Base-by-base conservation (phyloP, 2,329 filamentous ascomycete species). In the Clonostachys solani region DNA sequence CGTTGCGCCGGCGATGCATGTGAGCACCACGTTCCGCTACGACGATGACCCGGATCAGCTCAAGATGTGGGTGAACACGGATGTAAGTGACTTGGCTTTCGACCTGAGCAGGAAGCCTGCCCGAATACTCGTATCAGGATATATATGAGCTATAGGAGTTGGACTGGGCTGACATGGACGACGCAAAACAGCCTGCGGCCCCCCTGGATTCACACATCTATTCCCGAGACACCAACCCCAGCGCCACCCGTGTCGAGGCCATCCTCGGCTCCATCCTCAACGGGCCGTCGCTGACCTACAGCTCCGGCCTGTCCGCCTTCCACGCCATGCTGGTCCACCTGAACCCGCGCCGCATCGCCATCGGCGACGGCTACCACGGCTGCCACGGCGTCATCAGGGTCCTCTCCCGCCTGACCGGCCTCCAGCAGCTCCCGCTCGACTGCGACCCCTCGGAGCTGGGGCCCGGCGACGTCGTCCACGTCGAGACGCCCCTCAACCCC, bases 401-500 rank as follows among this genome's bases (percentile, higher is more conserved):
- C 47, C 76, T 95, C 54, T 68, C 78, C 49, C 88, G 89, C 52
- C 80, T 96, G 44, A 89, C 85, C 23, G 86, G 87, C 1, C 79
- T 95, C 23, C 68, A 85, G 61, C 78, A 86, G 54, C 74, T 96
- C 3, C 77, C 84, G 18, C 77, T 97, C 13, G 80, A 86, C 57
- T 88, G 83, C 59, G 73, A 82, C 9, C 73, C 78, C 13, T 78
- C 81, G 38, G 78, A 83, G 34, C 75, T 97, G 4, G 76, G 83
- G 19, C 69, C 80, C 4, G 92, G 92, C 4, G 94, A 97, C 63
- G 73, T 97, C 4, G 78, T 99, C 45, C 89, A 96, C 63, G 75
- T 97, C 44, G 94, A 99, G 71, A 97, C 92, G 5, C 94, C 94
- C 1, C 75, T 96, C 37, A 99, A 99, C 66, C 94, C 94, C 0